phyloP scores from a whole-genome alignment of 805 yeast genomes.

The Wickerhamiella vanderwaltii region DNA sequence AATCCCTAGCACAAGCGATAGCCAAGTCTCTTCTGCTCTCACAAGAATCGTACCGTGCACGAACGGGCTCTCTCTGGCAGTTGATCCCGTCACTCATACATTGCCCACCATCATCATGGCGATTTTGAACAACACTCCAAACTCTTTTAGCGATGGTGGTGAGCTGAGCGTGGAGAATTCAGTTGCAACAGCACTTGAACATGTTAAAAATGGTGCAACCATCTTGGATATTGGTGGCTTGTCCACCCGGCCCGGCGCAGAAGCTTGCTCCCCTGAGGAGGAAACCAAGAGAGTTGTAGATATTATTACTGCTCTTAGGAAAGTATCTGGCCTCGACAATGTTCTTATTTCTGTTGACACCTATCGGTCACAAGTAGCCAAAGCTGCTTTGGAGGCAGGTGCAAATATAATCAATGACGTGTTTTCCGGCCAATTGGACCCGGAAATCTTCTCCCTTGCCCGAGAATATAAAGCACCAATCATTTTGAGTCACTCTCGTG shows the following conservation, averaged over 20 bases:
- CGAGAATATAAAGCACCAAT: slow-evolving; percentile 58
- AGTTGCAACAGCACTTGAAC: slow-evolving; percentile 34
- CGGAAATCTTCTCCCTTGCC: slow-evolving; percentile 52
- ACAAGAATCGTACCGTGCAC: slow-evolving; percentile 17
- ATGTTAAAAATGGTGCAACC: slow-evolving; percentile 50
- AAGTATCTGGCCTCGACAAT: slow-evolving; percentile 27
- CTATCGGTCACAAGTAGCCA: slow-evolving; percentile 65
- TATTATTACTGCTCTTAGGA: slow-evolving; percentile 48
- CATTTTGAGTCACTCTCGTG: slow-evolving; percentile 74
- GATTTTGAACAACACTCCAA: slow-evolving; percentile 81
- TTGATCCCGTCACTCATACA: slow-evolving; percentile 36
- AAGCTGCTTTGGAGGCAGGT: slow-evolving; percentile 54
- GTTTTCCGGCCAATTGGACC: slow-evolving; percentile 65
- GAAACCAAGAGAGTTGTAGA: slow-evolving; percentile 66
- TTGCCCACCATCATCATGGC: slow-evolving; percentile 69
- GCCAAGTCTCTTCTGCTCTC: slow-evolving; percentile 21
- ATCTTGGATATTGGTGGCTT: slow-evolving; percentile 91
- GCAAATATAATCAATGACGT: slow-evolving; percentile 90
- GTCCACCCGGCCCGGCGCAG: slow-evolving; percentile 80
- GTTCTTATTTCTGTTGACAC: slow-evolving; percentile 77
- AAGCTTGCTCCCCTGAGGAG: slow-evolving; percentile 46
- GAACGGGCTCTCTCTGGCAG: slow-evolving; percentile 23
- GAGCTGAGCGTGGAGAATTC: slow-evolving; percentile 32
- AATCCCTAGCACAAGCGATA: slow-evolving; percentile 31
- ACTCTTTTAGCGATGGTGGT: slow-evolving; percentile 91